Conservation (phyloP, 805 yeast genomes). For the Starmerella ratchasimensis region DNA sequence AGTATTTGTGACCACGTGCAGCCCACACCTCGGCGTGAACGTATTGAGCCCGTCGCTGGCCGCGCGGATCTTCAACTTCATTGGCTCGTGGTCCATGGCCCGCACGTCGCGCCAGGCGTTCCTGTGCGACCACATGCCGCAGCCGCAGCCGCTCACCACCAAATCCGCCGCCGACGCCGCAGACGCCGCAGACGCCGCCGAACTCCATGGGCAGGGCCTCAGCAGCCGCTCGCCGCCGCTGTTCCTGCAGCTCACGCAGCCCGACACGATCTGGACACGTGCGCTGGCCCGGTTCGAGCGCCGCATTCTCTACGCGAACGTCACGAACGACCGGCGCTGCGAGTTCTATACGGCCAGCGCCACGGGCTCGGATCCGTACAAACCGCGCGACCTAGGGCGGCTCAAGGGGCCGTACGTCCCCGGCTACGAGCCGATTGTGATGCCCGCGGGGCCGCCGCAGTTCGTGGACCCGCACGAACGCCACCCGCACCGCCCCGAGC, state of each 20-base stretch:
- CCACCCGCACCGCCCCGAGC: too few relatives aligned
- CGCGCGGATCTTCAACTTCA: conserved; percentile 42
- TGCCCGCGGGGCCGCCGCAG: conserved; percentile 12
- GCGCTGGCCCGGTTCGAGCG: conserved; percentile 42
- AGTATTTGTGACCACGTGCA: conserved; percentile 46
- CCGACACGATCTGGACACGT: conserved; percentile 43
- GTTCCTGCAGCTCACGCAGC: conserved; percentile 51
- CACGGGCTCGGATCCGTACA: conserved; percentile 26
- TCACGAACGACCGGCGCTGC: conserved; percentile 66
- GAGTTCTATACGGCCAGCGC: conserved; percentile 76
- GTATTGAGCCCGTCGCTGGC: conserved; percentile 41
- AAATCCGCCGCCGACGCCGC: too few relatives aligned
- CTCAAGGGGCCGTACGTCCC: conserved; percentile 16
- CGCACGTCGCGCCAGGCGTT: conserved; percentile 65
- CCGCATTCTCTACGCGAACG: conserved; percentile 55
- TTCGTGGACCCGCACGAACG: not conserved
- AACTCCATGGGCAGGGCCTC: too few relatives aligned
- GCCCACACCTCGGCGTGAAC: conserved; percentile 57
- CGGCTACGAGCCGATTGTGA: conserved; percentile 18
- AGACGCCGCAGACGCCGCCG: too few relatives aligned
- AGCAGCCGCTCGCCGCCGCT: too few relatives aligned
- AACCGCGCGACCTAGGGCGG: conserved; percentile 1
- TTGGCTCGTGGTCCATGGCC: conserved; percentile 55
- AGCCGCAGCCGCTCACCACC: conserved; percentile 9
- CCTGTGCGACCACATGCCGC: conserved; percentile 25